Base-by-base conservation (phyloP, 192 early-diverging fungal species). In the Umbelopsis sp. region DNA sequence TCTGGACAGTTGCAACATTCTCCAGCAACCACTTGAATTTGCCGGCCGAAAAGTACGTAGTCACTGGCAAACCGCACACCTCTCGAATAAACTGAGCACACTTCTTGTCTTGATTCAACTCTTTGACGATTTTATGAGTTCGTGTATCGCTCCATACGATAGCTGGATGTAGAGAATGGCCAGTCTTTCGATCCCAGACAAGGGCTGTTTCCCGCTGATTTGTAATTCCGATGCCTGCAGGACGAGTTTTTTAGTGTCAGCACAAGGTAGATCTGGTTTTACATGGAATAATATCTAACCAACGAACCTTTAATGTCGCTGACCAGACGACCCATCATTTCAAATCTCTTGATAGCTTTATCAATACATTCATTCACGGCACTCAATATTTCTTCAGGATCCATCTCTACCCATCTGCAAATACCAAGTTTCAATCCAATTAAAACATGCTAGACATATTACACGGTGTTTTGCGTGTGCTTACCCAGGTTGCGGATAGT, bases 181-280 rank as follows among this genome's bases (percentile, higher is more conserved):
- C 96, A 3, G 93, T 92, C 26, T 69, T 80, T 45, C 73, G 84
- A 81, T 96, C 94, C 94, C 95, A 98, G 17, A 85, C 91, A 26
- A 96, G 85, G 6, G 91, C 88, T 4, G 96, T 96, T 76, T 98
- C 96, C 71, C 96, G 89, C 81, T 98, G 96, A 84, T 96, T 98
- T 21, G 96, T 98, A 70, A 98, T 92, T 3, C 96, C 96, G 21
- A 98, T 85, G 8, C 86, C 85, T 86, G 12, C 10, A 24, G 6
- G 26, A 24, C 10, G 17, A 17, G 32, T 9, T 12, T 25, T 21
- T n/a, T 16, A 45, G 47, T 7, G 47, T 67, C 56, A 62, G 56
- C 32, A 62, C 12, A 26, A 25, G 51, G 51, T 52, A 22, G 52
- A 53, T 53, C 52, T 26, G 0, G 22, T 53, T 26, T 53, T 53